phyloP scores from a whole-genome alignment of 768 basidiomycete genomes.

The Dioszegia crocea region DNA sequence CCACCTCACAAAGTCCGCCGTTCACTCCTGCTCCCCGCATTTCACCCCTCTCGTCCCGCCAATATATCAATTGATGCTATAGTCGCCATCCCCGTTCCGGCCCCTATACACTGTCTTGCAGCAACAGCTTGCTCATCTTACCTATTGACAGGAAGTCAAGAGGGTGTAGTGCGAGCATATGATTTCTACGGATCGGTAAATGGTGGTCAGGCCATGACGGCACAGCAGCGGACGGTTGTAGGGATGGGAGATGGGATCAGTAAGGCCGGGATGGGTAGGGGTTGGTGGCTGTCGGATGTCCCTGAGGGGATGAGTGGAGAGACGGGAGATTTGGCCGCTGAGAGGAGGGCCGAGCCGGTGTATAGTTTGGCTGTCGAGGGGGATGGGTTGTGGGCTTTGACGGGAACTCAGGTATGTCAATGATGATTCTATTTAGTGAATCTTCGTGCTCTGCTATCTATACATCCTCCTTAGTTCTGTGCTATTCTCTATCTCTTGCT shows the following conservation, averaged over 20 bases:
- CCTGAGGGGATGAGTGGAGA: constrained; percentile 13
- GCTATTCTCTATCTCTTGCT: neutral
- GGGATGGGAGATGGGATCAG: constrained; percentile 87
- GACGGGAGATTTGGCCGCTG: neutral
- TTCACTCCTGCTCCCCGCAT: constrained; percentile 40
- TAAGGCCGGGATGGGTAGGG: constrained; percentile 78
- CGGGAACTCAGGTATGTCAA: constrained; percentile 78
- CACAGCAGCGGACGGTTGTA: constrained; percentile 81
- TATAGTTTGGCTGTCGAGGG: constrained; percentile 88
- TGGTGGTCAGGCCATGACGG: constrained; percentile 76
- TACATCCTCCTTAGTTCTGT: too few relatives aligned
- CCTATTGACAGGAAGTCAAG: constrained; percentile 83
- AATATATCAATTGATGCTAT: constrained; percentile 84
- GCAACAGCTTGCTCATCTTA: constrained; percentile 81
- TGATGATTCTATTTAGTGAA: constrained; percentile 1
- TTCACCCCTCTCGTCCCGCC: constrained; percentile 46
- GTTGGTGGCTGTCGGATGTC: constrained; percentile 79
- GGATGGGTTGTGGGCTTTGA: constrained; percentile 86
- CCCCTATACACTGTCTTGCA: constrained; percentile 80
- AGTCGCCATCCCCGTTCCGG: constrained; percentile 83
- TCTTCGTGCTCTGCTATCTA: too few relatives aligned
- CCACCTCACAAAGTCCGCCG: constrained; percentile 47
- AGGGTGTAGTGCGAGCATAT: constrained; percentile 88
- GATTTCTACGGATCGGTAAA: constrained; percentile 86
- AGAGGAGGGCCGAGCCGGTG: constrained; percentile 57